Percentiles rank a stretch among this genome's conserved stretches.
Evolutionary conservation across 306 rosid species (phyloP).

Genomic region (Cucurbita ficifolia): DNA sequence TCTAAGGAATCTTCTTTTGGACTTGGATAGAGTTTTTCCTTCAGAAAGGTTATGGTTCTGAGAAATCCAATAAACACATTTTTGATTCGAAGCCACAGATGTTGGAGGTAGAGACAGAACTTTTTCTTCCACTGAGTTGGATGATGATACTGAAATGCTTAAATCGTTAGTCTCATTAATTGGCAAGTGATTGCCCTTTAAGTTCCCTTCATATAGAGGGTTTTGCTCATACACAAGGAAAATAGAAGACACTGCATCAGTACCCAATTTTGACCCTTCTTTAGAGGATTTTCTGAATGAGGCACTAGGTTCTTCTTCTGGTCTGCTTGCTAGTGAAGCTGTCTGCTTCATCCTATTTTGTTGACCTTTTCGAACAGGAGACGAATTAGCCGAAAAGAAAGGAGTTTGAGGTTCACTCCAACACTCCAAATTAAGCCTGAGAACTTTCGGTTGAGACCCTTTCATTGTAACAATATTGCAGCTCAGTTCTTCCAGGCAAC

Average conservation of each 20-base stretch:
- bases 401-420: slow-evolving; percentile 66
- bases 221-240: slow-evolving; percentile 67
- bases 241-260: slow-evolving; percentile 41
- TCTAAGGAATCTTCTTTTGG: slow-evolving; percentile 16
- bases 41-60: slow-evolving; percentile 29
- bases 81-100: slow-evolving; percentile 22
- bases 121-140: slow-evolving; percentile 32
- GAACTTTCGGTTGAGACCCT: slow-evolving; percentile 67
- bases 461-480: slow-evolving; percentile 83
- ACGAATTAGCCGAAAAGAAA: slow-evolving; percentile 60
- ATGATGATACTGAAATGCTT: slow-evolving; percentile 24
- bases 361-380: slow-evolving; percentile 39
- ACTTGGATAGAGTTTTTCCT: slow-evolving; percentile 27
- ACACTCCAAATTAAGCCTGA: slow-evolving; percentile 63
- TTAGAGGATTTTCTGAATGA: slow-evolving; percentile 41
- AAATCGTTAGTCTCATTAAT: slow-evolving; percentile 21
- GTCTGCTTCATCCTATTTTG: slow-evolving; percentile 58
- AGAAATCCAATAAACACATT: slow-evolving; percentile 38
- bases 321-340: slow-evolving; percentile 66
- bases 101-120: slow-evolving; percentile 22
- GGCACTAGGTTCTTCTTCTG: slow-evolving; percentile 60
- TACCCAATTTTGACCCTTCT: slow-evolving; percentile 45
- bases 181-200: slow-evolving; percentile 16
- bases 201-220: slow-evolving; percentile 53
- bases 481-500: slow-evolving; percentile 67